These are phyloP conservation scores for Coprinopsis sp. DNA, from an alignment of 768 basidiomycete species.

Conservation along the genomic window DNA sequence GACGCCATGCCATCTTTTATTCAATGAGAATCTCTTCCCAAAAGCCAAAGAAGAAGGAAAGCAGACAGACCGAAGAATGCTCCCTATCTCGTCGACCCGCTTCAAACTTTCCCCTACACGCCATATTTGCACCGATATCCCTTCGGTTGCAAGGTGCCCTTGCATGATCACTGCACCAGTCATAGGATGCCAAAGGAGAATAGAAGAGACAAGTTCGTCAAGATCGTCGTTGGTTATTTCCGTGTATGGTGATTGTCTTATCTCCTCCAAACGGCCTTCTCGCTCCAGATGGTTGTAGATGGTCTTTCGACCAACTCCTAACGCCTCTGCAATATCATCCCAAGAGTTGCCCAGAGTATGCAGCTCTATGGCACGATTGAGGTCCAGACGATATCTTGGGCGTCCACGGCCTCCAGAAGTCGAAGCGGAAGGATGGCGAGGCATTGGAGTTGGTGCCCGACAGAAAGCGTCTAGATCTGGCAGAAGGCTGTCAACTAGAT, in stretches of 20 bases:
- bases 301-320: constrained; percentile 16
- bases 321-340: constrained; percentile 18
- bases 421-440: neutral
- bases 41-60: too few species aligned
- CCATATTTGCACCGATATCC: constrained; percentile 19
- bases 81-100: constrained; percentile 27
- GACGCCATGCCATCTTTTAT: too few species aligned
- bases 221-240: constrained; percentile 19
- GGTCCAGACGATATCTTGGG: constrained; percentile 17
- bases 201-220: constrained; percentile 14
- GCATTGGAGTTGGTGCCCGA: neutral
- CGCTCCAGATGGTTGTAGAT: constrained; percentile 17
- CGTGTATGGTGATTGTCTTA: constrained; percentile 12
- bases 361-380: constrained; percentile 16
- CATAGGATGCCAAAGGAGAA: constrained; percentile 18
- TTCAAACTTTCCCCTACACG: constrained; percentile 21
- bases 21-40: too few species aligned
- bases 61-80: constrained; percentile 18
- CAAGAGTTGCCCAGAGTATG: constrained; percentile 23
- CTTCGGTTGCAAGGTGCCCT: constrained; percentile 23
- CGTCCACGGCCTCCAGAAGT: constrained; percentile 10
- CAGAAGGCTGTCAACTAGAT: neutral
- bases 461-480: neutral
- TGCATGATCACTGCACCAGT: constrained; percentile 25
- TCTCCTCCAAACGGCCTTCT: constrained; percentile 11